Percentiles rank a stretch among this genome's conserved stretches.
Evolutionary conservation across 2,329 filamentous ascomycete genomes (phyloP).

Genomic region (Trichoderma breve): DNA sequence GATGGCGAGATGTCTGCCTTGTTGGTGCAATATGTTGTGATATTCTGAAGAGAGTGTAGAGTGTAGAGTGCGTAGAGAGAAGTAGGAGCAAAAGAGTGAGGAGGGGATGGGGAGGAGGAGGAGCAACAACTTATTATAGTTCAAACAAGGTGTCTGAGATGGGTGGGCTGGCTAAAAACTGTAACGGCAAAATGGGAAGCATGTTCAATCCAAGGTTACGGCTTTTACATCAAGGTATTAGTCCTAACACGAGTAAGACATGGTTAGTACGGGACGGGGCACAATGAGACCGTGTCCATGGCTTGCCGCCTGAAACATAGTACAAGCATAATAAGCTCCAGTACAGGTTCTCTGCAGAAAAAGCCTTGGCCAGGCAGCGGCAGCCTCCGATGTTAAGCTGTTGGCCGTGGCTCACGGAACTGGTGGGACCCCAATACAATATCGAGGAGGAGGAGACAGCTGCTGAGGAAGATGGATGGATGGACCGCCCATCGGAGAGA

Average conservation of each 20-base stretch:
- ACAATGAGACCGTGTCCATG: neutral
- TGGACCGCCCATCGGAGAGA: neutral
- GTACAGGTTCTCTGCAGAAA: neutral
- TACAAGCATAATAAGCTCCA: neutral
- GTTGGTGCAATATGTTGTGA: neutral
- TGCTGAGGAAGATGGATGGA: neutral
- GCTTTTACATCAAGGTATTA: neutral
- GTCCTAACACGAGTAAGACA: neutral
- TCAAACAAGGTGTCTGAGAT: constrained; percentile 2
- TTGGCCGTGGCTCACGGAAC: neutral
- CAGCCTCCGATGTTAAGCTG: neutral
- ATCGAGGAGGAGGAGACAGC: neutral
- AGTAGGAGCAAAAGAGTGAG: neutral
- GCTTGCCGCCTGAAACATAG: neutral
- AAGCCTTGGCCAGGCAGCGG: neutral
- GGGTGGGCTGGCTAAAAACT: neutral
- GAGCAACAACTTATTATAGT: constrained; percentile 15
- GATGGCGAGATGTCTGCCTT: neutral
- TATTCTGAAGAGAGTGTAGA: neutral
- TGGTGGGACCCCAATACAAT: neutral
- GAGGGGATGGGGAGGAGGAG: neutral
- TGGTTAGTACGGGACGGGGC: neutral
- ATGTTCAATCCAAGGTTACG: neutral
- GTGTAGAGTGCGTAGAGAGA: neutral
- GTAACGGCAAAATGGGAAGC: neutral